Evolutionary conservation across 2,329 filamentous ascomycete genomes (phyloP), one percentile per base, ranked within the genome.

Genomic region (Diaporthe sp.): DNA sequence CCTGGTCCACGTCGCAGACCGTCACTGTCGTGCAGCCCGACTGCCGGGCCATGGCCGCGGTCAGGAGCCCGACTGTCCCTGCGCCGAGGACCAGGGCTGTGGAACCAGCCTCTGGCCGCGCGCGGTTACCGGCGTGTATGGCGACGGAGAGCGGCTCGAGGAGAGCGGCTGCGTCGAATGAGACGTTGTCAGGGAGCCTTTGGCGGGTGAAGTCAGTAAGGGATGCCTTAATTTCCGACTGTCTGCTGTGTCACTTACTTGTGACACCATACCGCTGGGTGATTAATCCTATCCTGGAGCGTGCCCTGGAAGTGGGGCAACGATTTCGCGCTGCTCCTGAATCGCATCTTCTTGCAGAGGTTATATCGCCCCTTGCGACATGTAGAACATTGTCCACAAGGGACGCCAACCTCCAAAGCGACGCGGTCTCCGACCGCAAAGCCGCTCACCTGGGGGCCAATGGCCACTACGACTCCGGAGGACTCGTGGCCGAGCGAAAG

Each of bases 401-500:
- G 87, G 65, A 90, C 83, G 44, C 89, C 90, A 70, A 90, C 89
- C 79, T 91, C 89, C 25, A 91, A 86, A 6, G 90, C 90, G 31
- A 92, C 90, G 57, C 90, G 84, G 80, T 92, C 90, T 28, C 90
- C 90, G 70, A 90, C 79, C 67, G 81, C 84, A 82, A 91, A 90
- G 76, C 88, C 88, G 49, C 81, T 83, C 63, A 90, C 88, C 75
- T 88, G 85, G 10, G 88, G 85, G 0, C 90, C 90, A 73, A 92
- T 85, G 70, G 86, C 87, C 47, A 90, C 88, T 61, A 92, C 88
- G n/a, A 88, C 86, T 6, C 90, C 90, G 0, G 89, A 90, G 72
- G 89, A 91, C 82, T 92, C 90, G 79, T 92, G 90, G n/a, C 90
- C 90, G 4, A 94, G 87, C 7, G 91, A 92, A 44, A 94, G 85